A percentile compares a stretch with the other conserved stretches of the same genome.
Conservation (phyloP, 345 rosid species). For the Citrus sinensis region DVS_A1.0 CM039165.1:17394001-17394500, state of each 20-base stretch:
- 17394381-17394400: conserved; percentile 46
- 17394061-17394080: conserved; percentile 39
- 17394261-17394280: not conserved
- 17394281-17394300: conserved; percentile 32
- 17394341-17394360: conserved; percentile 58
- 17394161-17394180: conserved; percentile 62
- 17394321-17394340: conserved; percentile 51
- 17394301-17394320: conserved; percentile 71
- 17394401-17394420: conserved; percentile 58
- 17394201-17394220: not conserved
- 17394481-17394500: conserved; percentile 56
- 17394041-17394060: not conserved
- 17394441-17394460: conserved; percentile 21
- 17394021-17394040: not conserved
- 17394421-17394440: conserved; percentile 58
- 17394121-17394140: conserved; percentile 59
- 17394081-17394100: conserved; percentile 62
- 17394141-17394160: conserved; percentile 48
- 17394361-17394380: conserved; percentile 27
- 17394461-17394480: conserved; percentile 64
- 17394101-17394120: conserved; percentile 39
- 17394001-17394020: not conserved
- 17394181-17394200: not conserved
- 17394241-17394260: not conserved
- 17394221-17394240: no score